These are phyloP conservation scores for Viola odorata DNA, from an alignment of 345 rosid species.

Conservation along the genomic window DNA sequence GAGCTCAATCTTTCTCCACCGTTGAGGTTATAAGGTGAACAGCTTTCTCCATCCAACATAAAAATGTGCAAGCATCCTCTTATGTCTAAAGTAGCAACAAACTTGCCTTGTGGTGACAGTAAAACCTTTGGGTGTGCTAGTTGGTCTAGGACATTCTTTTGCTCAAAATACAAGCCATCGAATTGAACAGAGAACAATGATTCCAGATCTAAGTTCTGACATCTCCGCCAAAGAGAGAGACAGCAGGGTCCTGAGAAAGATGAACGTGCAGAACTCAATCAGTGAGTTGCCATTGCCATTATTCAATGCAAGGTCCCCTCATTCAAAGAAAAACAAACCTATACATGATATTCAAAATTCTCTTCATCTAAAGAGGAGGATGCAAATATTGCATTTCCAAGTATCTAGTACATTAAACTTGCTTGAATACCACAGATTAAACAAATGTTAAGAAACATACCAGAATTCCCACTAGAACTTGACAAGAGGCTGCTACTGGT, in stretches of 20 bases:
- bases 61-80: slow-evolving; percentile 59
- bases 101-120: slow-evolving; percentile 66
- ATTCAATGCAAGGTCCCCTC: too few relatives aligned
- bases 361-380: too few relatives aligned
- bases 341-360: too few relatives aligned
- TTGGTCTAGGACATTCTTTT: slow-evolving; percentile 31
- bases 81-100: slow-evolving; percentile 65
- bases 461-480: slow-evolving; percentile 39
- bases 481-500: slow-evolving; percentile 37
- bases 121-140: slow-evolving; percentile 66
- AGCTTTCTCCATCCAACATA: slow-evolving; percentile 42
- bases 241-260: slow-evolving; percentile 47
- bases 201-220: slow-evolving; percentile 44
- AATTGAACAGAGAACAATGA: slow-evolving; percentile 47
- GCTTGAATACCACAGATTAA: neutral
- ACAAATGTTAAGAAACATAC: slow-evolving; percentile 37
- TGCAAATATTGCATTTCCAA: too few relatives aligned
- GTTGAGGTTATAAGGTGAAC: slow-evolving; percentile 31
- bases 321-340: too few relatives aligned
- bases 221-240: slow-evolving; percentile 68
- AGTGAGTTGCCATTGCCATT: too few relatives aligned
- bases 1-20: slow-evolving; percentile 28
- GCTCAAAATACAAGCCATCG: slow-evolving; percentile 51
- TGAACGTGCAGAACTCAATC: neutral
- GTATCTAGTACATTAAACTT: too few relatives aligned